These are phyloP conservation scores for Marasmius fiardii DNA, from an alignment of 1,284 basidiomycete genomes.

Conservation along the genomic window DNA sequence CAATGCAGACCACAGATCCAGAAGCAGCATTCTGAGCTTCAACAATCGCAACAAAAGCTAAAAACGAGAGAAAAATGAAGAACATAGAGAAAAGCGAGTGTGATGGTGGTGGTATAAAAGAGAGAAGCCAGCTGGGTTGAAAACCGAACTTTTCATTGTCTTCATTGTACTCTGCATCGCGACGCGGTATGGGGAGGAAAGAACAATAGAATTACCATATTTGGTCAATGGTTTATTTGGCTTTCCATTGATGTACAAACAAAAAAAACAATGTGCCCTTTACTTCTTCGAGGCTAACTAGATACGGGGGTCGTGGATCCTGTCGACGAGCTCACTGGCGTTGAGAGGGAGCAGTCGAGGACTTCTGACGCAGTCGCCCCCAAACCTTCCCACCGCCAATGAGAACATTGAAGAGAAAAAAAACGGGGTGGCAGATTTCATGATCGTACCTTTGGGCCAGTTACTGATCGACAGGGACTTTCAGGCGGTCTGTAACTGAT, in stretches of 20 bases:
- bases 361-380: too few species aligned
- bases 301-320: too few species aligned
- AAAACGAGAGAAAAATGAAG: not conserved
- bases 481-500: too few species aligned
- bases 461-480: too few species aligned
- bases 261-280: not conserved
- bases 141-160: not conserved
- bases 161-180: constrained; percentile 1
- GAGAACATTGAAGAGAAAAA: too few species aligned
- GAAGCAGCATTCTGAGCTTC: constrained; percentile 55
- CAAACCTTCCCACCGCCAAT: too few species aligned
- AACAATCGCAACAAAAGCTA: not conserved
- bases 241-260: not conserved
- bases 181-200: not conserved
- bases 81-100: not conserved
- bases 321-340: too few species aligned
- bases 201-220: not conserved
- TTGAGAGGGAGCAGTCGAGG: too few species aligned
- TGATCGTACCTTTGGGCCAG: too few species aligned
- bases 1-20: constrained; percentile 75
- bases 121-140: constrained; percentile 1
- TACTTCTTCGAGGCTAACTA: not conserved
- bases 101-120: not conserved
- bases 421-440: too few species aligned
- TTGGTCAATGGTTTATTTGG: not conserved